These are phyloP conservation scores for Arthroderma sp. DNA, from an alignment of 2,329 filamentous ascomycete species.

Conservation along the genomic window DNA sequence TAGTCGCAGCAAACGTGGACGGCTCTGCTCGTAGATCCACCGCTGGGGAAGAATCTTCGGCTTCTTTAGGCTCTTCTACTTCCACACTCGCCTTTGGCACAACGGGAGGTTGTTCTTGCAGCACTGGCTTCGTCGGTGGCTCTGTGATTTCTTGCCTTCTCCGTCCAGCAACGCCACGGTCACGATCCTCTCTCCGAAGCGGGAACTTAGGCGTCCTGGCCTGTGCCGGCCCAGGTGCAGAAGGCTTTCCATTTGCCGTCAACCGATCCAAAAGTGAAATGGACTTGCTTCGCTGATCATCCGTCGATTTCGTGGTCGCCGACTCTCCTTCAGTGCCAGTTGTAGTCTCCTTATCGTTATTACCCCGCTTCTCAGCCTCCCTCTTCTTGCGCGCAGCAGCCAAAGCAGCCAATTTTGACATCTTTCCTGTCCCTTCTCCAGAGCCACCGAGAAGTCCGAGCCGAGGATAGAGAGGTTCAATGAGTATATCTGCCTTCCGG, in stretches of 20 bases:
- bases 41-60: background rate
- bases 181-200: slow-evolving; percentile 4
- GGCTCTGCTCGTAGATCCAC: slow-evolving; percentile 31
- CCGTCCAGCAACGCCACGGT: background rate
- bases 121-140: background rate
- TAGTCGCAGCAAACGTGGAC: slow-evolving; percentile 38
- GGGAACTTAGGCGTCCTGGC: slow-evolving; percentile 1
- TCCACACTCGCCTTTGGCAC: background rate
- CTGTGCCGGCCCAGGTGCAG: background rate
- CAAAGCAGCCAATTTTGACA: slow-evolving; percentile 82
- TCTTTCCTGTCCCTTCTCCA: slow-evolving; percentile 48
- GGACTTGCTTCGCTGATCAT: slow-evolving; percentile 14
- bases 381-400: slow-evolving; percentile 79
- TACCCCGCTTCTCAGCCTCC: slow-evolving; percentile 46
- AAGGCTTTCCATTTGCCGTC: slow-evolving; percentile 17
- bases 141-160: background rate
- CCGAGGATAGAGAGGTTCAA: slow-evolving; percentile 44
- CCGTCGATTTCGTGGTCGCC: slow-evolving; percentile 2
- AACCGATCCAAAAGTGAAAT: slow-evolving; percentile 29
- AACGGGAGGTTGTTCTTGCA: background rate
- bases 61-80: background rate
- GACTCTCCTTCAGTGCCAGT: background rate
- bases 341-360: background rate
- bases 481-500: slow-evolving; percentile 50
- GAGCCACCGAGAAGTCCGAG: slow-evolving; percentile 69